A percentile compares a stretch with the other conserved stretches of the same genome.
These are phyloP conservation scores for Wickerhamiella spandovensis DNA, from an alignment of 805 yeast species.

Conservation along the genomic window DNA sequence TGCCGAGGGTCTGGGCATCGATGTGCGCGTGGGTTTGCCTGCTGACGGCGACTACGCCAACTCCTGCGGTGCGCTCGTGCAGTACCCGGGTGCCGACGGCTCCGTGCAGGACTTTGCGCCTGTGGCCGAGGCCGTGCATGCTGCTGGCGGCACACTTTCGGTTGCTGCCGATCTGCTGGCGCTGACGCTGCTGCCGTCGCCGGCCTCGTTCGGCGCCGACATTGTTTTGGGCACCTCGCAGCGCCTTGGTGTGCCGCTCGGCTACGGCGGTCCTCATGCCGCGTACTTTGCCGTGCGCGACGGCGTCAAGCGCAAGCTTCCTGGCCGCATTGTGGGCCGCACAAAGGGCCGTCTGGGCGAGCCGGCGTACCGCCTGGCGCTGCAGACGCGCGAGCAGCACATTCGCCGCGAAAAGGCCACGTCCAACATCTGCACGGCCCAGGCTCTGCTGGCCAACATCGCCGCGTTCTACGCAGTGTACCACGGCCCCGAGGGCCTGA, in stretches of 20 bases:
- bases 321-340: conserved; percentile 90
- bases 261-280: conserved; percentile 98
- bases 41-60: conserved; percentile 27
- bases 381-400: conserved; percentile 97
- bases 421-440: conserved; percentile 95
- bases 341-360: conserved; percentile 85
- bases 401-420: conserved; percentile 96
- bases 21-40: conserved; percentile 37
- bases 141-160: conserved; percentile 58
- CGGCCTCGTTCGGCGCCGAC: conserved; percentile 79
- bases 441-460: conserved; percentile 89
- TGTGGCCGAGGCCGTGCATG: conserved; percentile 54
- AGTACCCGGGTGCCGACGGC: conserved; percentile 87
- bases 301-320: conserved; percentile 77
- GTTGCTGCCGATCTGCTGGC: conserved; percentile 92
- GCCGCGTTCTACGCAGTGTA: conserved; percentile 92
- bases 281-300: conserved; percentile 88
- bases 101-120: conserved; percentile 38
- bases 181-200: conserved; percentile 71
- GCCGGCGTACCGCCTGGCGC: conserved; percentile 79
- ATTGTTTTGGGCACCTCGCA: conserved; percentile 87
- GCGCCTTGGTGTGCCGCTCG: conserved; percentile 95
- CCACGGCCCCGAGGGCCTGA: conserved; percentile 85
- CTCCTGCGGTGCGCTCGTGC: conserved; percentile 73
- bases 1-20: conserved; percentile 60